These are phyloP conservation scores for Ajuga chamaepitys DNA, from an alignment of 257 asterid species.

Conservation along the genomic window DNA sequence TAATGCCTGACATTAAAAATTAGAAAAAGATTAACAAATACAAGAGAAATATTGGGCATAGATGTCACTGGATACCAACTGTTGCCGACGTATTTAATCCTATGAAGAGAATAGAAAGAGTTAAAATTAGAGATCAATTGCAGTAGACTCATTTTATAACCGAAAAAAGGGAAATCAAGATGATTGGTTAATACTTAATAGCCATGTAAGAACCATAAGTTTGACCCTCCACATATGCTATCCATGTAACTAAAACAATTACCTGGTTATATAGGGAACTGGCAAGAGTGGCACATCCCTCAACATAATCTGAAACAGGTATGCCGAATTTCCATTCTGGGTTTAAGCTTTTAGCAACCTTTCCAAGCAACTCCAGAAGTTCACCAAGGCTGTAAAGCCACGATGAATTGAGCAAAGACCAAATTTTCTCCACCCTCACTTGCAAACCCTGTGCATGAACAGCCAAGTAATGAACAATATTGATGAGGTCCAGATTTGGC, in stretches of 20 bases:
- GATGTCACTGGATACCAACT: not conserved
- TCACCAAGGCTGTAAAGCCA: constrained; percentile 66
- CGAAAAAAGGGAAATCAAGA: not conserved
- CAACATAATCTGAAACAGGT: constrained; percentile 74
- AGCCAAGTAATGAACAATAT: constrained; percentile 83
- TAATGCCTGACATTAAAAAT: constrained; percentile 52
- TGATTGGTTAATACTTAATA: not conserved
- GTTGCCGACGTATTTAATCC: not conserved
- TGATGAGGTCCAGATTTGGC: constrained; percentile 94
- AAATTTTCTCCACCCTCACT: constrained; percentile 68
- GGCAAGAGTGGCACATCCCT: constrained; percentile 83
- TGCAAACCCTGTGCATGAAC: constrained; percentile 79
- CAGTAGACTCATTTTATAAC: not conserved
- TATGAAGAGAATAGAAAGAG: not conserved
- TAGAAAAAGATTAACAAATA: not conserved
- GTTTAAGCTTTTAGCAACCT: constrained; percentile 64
- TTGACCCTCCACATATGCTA: not conserved
- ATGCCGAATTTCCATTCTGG: constrained; percentile 73
- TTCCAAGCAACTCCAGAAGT: constrained; percentile 48
- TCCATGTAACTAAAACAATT: constrained; percentile 12
- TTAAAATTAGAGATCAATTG: not conserved
- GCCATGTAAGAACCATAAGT: not conserved
- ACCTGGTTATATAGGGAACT: constrained; percentile 93
- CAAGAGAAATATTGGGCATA: not conserved
- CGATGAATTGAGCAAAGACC: constrained; percentile 69